Evolutionary conservation across 2,329 filamentous ascomycete species (phyloP), one percentile per base, ranked within the genome.

Genomic region (Epichloe amarillans): DNA sequence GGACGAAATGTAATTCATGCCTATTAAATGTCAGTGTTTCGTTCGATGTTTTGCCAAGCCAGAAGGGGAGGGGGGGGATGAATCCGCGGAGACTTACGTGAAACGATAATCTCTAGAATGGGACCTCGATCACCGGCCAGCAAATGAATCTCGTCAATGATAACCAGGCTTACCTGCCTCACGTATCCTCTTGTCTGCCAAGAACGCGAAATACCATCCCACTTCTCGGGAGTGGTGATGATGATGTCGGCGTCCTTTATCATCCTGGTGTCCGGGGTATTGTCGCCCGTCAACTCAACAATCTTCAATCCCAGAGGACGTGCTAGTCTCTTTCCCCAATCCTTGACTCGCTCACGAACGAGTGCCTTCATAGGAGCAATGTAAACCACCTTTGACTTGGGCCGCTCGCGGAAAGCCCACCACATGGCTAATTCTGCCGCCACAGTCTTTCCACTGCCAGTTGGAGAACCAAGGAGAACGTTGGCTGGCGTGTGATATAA

Each of bases 351-450:
- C 66, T 98, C 93, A 3, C 93, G 87, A 19, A 98, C 93, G 35
- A 98, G 81, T 0, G 94, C 94, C 68, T 98, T 98, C 94, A 98
- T 98, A 0, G 94, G 94, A 2, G 93, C 93, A 63, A 98, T 97
- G 65, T 98, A 98, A 12, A 98, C 93, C 2, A 98, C 90, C 69
- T 98, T 98, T 3, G 89, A 95, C 3, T 90, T 89, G 1, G 93
- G 93, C 47, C 85, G 84, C 64, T 96, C 90, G 14, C 90, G 82
- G 69, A 98, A 97, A 3, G 93, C 91, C 89, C 90, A 96, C 94
- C 94, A 98, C 91, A 98, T 97, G 26, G 94, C 90, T 54, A 98
- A 71, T 64, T 98, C 93, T 46, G 87, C 89, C 17, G 94, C 93
- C 40, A 98, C 86, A 0, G 94, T 98, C 73, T 98, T 98, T 52